Base-by-base conservation (phyloP, 148 eudicot species). In the Rhododendron griersonianum region DNA sequence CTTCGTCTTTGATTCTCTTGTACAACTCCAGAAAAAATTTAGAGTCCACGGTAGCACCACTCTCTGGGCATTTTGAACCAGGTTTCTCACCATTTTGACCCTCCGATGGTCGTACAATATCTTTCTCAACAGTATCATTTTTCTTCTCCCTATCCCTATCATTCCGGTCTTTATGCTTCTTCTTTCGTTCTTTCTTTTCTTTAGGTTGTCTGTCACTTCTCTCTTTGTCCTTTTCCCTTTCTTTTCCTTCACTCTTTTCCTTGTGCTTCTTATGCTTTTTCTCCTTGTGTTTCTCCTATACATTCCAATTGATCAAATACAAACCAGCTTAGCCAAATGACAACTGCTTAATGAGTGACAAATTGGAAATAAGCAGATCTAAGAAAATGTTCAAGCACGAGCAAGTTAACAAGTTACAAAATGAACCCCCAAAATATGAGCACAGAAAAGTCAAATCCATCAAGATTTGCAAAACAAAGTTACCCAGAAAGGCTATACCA, bases 141-240 rank as follows among this genome's bases (percentile, higher is more conserved):
- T 81, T 73, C 88, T 91, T 91, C 35, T 89, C 86, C 74, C 85
- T 86, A 28, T 86, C 87, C 85, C 81, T 85, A 61, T 88, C 86
- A 87, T 85, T 89, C 81, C 84, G 87, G 86, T 91, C 89, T 83
- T 78, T 87, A 76, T 81, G 92, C 87, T 87, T 90, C 81, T 85
- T 84, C 88, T 91, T 90, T 85, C 82, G 81, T 13, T 90, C 90
- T 80, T 90, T 86, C 80, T 82, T 86, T 45, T 87, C 87, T 82
- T 81, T 84, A 48, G 83, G 48, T 44, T 79, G 85, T 35, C 67
- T 78, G 21, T 85, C 78, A 18, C 82, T 89, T 71, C 83, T 87
- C 63, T 87, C 87, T 37, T 85, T 92, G 75, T 88, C 86, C 83
- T 57, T 81, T 57, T 88, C 84, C 75, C 82, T 85, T 8, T 87